These are phyloP conservation scores for Camelina hispida DNA, from an alignment of 345 rosid genomes.

Conservation along the genomic window DNA sequence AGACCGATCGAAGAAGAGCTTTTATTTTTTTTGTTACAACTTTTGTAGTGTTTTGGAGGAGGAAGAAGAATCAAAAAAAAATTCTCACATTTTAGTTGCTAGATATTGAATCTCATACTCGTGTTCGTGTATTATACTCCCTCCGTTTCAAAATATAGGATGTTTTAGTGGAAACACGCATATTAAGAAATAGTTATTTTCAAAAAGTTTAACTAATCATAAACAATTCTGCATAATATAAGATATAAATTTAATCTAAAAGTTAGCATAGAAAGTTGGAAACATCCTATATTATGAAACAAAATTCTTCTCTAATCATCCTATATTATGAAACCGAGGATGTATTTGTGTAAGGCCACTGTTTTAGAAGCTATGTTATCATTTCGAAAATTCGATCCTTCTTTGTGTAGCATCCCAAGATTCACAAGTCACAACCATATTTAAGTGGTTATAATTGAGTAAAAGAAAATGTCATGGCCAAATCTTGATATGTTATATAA, in stretches of 20 bases:
- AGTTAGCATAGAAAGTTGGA: too few species aligned
- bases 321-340: too few species aligned
- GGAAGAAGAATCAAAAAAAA: background rate
- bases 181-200: too few species aligned
- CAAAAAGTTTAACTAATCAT: too few species aligned
- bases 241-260: too few species aligned
- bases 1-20: background rate
- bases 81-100: conserved; percentile 23
- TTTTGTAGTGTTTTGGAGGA: conserved; percentile 36
- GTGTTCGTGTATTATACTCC: conserved; percentile 2
- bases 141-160: too few species aligned
- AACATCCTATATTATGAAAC: too few species aligned
- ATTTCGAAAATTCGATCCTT: background rate
- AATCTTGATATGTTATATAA: background rate
- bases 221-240: too few species aligned
- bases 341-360: conserved; percentile 28
- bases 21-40: conserved; percentile 25
- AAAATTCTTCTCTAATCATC: too few species aligned
- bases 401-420: background rate
- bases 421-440: background rate
- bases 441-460: background rate
- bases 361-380: conserved; percentile 2
- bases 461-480: background rate
- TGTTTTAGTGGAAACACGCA: too few species aligned
- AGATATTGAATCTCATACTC: conserved; percentile 20